A percentile compares a stretch with the other conserved stretches of the same genome.
These are phyloP conservation scores for Cladosporium colombiae DNA, from an alignment of 2,329 filamentous ascomycete genomes.

Conservation along the genomic window DNA sequence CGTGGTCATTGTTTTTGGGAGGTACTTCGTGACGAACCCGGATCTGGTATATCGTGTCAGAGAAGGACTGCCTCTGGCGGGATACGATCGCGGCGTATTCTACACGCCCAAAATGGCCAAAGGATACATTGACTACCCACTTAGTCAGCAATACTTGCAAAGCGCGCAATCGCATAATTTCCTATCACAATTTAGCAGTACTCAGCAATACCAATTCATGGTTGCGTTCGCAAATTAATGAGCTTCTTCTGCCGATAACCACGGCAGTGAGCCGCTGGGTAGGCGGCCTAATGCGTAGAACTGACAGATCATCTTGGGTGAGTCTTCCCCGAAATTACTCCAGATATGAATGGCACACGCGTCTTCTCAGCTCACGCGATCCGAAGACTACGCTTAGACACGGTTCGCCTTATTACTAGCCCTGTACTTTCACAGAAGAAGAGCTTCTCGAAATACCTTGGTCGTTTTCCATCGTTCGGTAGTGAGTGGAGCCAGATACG, in stretches of 20 bases:
- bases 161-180: neutral
- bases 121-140: conserved; percentile 45
- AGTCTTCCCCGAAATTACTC: neutral
- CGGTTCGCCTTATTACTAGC: neutral
- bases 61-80: conserved; percentile 43
- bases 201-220: neutral
- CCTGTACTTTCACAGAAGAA: neutral
- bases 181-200: neutral
- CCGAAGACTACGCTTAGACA: neutral
- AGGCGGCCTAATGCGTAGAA: neutral
- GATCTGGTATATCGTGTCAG: conserved; percentile 51
- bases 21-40: conserved; percentile 52
- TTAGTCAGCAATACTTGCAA: conserved; percentile 32
- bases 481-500: neutral
- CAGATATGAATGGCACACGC: neutral
- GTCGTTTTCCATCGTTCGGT: neutral
- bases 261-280: neutral
- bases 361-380: neutral
- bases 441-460: neutral
- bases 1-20: conserved; percentile 49
- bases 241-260: neutral
- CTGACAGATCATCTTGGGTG: neutral
- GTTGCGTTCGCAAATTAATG: neutral
- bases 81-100: conserved; percentile 49
- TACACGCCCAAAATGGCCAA: conserved; percentile 42